Base-by-base conservation (phyloP, 768 basidiomycete species). In the Collybia sp. region DNA sequence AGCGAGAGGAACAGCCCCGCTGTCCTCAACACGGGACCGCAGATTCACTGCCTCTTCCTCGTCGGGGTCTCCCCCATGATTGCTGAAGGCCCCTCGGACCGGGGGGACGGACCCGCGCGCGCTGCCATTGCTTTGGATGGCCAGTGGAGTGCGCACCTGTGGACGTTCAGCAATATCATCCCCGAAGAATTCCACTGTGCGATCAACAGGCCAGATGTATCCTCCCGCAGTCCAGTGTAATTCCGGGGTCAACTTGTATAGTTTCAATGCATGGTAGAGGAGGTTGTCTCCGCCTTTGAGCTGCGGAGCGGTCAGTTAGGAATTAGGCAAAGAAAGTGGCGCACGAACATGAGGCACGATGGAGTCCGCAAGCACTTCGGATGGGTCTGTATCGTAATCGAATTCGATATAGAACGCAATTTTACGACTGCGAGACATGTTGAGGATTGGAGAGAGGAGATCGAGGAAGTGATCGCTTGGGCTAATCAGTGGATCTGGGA, bases 141-240 rank as follows among this genome's bases (percentile, higher is more conserved):
- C 46, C 45, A 56, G 44, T 12, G 63, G 57, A 53, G 52, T 48
- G 50, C 64, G 39, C 31, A 56, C 54, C 53, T 54, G 38, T 39
- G 48, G 17, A 15, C 53, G 46, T 4, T 50, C 46, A 30, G 60
- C 54, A 44, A 63, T 60, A 46, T 70, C 63, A 33, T 82, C 78
- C 43, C 68, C 68, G 33, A 71, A 71, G 45, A 77, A 74, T 55
- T 89, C 85, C 15, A 89, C 82, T 0, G 77, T 75, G 42, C 78
- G 77, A 55, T 86, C 83, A 18, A 79, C 70, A 0, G 87, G 81
- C 88, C 89, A 91, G 50, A 91, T 72, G 60, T 85, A 89, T 15
- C 87, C 87, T 1, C 87, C 88, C 30, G 89, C 88, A 13, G 82
- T 80, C 83, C 86, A 91, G 48, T 85, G 85, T 1, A 91, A 72